Evolutionary conservation across 768 basidiomycete genomes (phyloP).

Genomic region (Suillus subluteus): DNA sequence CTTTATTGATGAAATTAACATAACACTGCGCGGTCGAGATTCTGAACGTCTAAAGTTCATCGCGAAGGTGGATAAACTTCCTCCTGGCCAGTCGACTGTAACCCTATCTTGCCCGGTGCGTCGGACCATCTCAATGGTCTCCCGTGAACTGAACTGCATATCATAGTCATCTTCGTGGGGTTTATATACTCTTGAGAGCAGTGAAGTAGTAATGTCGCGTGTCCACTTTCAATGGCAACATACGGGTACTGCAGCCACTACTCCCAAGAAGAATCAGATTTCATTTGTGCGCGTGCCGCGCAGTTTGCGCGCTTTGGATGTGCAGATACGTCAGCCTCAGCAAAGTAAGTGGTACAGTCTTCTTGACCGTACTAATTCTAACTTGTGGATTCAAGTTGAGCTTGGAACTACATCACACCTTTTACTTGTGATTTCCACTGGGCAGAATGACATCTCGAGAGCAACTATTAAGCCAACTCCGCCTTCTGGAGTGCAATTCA

Average conservation of each 20-base stretch:
- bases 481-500: slow-evolving; percentile 56
- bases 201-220: slow-evolving; percentile 65
- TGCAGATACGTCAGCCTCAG: slow-evolving; percentile 62
- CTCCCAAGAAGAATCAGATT: slow-evolving; percentile 35
- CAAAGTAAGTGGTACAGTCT: slow-evolving; percentile 33
- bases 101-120: slow-evolving; percentile 76
- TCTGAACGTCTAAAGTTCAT: slow-evolving; percentile 63
- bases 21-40: slow-evolving; percentile 66
- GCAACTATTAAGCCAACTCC: slow-evolving; percentile 58
- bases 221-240: slow-evolving; percentile 70
- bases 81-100: slow-evolving; percentile 60
- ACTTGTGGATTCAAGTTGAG: slow-evolving; percentile 50
- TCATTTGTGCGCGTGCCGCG: slow-evolving; percentile 63
- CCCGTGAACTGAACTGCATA: slow-evolving; percentile 4
- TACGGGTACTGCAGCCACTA: slow-evolving; percentile 31
- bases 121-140: slow-evolving; percentile 13
- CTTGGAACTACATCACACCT: slow-evolving; percentile 62
- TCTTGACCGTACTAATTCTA: slow-evolving; percentile 8
- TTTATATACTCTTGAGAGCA: slow-evolving; percentile 66
- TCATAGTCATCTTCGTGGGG: slow-evolving; percentile 72
- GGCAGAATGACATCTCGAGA: slow-evolving; percentile 65
- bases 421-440: slow-evolving; percentile 61
- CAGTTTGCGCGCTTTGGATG: slow-evolving; percentile 64
- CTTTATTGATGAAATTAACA: slow-evolving; percentile 60
- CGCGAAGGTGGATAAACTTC: slow-evolving; percentile 43